Percentiles rank a stretch among this genome's conserved stretches.
phyloP scores from a whole-genome alignment of 108 stramenopile genomes.

The Skeletonema tropicum region DNA sequence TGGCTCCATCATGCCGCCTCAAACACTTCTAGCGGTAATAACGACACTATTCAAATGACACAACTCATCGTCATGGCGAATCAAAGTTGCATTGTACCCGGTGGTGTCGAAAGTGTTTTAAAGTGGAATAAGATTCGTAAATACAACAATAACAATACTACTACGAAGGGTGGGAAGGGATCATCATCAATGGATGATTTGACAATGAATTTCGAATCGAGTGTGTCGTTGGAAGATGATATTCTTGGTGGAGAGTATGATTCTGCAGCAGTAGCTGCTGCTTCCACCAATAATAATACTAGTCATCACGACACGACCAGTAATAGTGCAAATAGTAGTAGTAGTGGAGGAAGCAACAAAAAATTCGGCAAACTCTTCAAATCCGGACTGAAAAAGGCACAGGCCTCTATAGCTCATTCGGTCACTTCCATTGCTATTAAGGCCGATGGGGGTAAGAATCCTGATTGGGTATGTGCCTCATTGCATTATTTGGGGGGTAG shows the following conservation, averaged over 20 bases:
- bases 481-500: conserved; percentile 53
- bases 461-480: conserved; percentile 64
- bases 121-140: conserved; percentile 35
- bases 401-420: conserved; percentile 57
- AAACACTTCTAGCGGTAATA: conserved; percentile 23
- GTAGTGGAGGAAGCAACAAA: not conserved
- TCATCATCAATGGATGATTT: conserved; percentile 1
- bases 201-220: conserved; percentile 38
- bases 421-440: conserved; percentile 72
- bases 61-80: conserved; percentile 59
- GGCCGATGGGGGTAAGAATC: conserved; percentile 75
- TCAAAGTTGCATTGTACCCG: conserved; percentile 50
- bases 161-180: not conserved
- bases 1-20: conserved; percentile 14
- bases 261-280: not conserved
- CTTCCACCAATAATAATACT: not conserved
- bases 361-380: conserved; percentile 37
- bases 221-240: conserved; percentile 43
- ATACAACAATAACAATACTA: not conserved
- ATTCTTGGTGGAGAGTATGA: not conserved
- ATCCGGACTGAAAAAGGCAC: conserved; percentile 66
- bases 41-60: conserved; percentile 26
- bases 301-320: too few species aligned
- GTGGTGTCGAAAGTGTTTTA: conserved; percentile 72
- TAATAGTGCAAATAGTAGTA: not conserved